Conservation (phyloP, 2,329 filamentous ascomycete genomes). For the Lachnellula arida region DNA sequence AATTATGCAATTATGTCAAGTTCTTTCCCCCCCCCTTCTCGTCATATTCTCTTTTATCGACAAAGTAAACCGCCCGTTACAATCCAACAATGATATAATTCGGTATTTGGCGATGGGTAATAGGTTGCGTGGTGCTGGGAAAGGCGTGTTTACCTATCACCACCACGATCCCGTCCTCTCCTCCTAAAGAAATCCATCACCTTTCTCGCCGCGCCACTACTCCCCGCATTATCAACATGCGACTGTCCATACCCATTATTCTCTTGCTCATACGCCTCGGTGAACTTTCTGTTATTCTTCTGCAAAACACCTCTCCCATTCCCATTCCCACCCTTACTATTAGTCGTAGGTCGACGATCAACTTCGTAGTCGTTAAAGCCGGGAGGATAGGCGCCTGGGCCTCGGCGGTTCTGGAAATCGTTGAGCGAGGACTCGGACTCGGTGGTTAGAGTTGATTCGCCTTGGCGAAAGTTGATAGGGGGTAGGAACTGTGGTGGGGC, state of each 20-base stretch:
- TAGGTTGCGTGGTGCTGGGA: neutral
- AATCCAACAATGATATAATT: slow-evolving; percentile 5
- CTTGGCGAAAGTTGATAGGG: slow-evolving; percentile 27
- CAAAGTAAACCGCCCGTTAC: neutral
- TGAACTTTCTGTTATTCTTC: slow-evolving; percentile 82
- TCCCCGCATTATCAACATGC: slow-evolving; percentile 65
- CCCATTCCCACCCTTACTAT: slow-evolving; percentile 25
- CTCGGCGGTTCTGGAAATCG: slow-evolving; percentile 22
- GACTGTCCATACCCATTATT: slow-evolving; percentile 51
- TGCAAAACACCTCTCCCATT: slow-evolving; percentile 60
- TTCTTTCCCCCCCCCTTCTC: neutral
- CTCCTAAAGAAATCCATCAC: slow-evolving; percentile 99
- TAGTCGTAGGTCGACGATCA: slow-evolving; percentile 16
- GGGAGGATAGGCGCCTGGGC: slow-evolving; percentile 15
- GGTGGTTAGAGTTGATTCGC: slow-evolving; percentile 25
- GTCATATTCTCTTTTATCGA: too few relatives aligned
- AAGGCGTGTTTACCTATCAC: slow-evolving; percentile 28
- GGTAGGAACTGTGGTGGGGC: slow-evolving; percentile 24
- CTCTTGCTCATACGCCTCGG: slow-evolving; percentile 80
- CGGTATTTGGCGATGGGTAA: neutral
- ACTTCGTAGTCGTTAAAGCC: slow-evolving; percentile 28
- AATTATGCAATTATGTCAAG: neutral
- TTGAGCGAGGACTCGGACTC: slow-evolving; percentile 30
- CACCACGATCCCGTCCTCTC: slow-evolving; percentile 62
- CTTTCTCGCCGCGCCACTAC: slow-evolving; percentile 78